Evolutionary conservation across 176 grass and related monocot species (phyloP).

Genomic region (Elymus sibiricus): DNA sequence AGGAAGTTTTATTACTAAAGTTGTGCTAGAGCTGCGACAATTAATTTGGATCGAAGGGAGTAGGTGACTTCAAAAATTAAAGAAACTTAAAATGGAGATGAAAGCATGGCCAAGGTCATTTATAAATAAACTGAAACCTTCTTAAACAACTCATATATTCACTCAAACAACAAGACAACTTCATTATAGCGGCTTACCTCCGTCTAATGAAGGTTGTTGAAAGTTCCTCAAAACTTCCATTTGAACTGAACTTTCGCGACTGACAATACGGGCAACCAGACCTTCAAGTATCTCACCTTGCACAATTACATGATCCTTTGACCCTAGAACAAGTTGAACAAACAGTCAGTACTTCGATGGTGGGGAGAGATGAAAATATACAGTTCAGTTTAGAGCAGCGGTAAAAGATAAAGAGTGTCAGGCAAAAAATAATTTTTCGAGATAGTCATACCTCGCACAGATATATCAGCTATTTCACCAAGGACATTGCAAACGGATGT

Average conservation of each 20-base stretch:
- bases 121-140: not conserved
- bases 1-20: too few species aligned
- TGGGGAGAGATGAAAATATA: not conserved
- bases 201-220: constrained; percentile 42
- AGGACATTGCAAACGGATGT: constrained; percentile 82
- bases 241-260: constrained; percentile 63
- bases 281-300: constrained; percentile 99
- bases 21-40: too few species aligned
- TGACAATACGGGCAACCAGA: constrained; percentile 86
- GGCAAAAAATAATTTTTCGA: not conserved
- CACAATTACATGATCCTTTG: constrained; percentile 85
- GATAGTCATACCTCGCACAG: constrained; percentile 60
- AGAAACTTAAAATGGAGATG: not conserved
- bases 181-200: constrained; percentile 38
- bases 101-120: not conserved
- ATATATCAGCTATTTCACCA: constrained; percentile 88
- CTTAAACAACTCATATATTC: not conserved
- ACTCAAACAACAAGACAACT: not conserved
- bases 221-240: constrained; percentile 69
- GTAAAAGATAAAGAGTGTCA: not conserved
- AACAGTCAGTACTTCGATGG: not conserved
- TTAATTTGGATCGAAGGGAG: not conserved
- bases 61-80: not conserved
- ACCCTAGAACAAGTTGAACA: constrained; percentile 52
- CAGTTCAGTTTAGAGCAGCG: not conserved